Conservation (phyloP, 2,329 filamentous ascomycete genomes). For the Ramularia endophylla region DNA sequence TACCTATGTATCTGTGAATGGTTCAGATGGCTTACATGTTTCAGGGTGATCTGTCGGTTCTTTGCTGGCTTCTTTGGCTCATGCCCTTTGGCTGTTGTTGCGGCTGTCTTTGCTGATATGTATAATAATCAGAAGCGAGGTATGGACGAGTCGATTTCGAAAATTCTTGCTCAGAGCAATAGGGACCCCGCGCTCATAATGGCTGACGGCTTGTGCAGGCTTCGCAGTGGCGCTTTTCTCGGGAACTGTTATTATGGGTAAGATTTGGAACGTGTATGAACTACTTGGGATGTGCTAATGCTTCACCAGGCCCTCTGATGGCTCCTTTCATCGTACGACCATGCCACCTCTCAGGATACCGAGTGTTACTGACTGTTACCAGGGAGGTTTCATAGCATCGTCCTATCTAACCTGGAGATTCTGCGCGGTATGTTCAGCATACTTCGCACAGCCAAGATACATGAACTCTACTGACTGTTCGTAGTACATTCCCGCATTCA, state of each 20-base stretch:
- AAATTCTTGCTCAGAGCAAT: too few species aligned
- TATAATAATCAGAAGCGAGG: slow-evolving; percentile 30
- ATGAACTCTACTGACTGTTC: slow-evolving; percentile 33
- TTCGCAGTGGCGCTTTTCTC: slow-evolving; percentile 35
- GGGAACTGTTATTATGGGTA: slow-evolving; percentile 29
- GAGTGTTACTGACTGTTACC: background rate
- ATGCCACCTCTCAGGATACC: too few species aligned
- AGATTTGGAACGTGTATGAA: too few species aligned
- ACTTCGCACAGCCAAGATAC: too few species aligned
- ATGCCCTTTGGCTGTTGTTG: slow-evolving; percentile 39
- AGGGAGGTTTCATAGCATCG: slow-evolving; percentile 34
- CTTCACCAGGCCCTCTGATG: slow-evolving; percentile 32
- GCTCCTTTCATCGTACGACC: slow-evolving; percentile 35
- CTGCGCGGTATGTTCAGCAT: too few species aligned
- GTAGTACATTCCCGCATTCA: slow-evolving; percentile 39
- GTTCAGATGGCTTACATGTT: slow-evolving; percentile 24
- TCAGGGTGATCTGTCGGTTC: slow-evolving; percentile 14
- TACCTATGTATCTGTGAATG: slow-evolving; percentile 34
- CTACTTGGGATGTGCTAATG: too few species aligned
- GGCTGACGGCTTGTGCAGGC: too few species aligned
- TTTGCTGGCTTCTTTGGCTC: slow-evolving; percentile 39
- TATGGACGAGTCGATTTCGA: too few species aligned
- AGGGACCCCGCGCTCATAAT: too few species aligned
- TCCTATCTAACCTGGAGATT: slow-evolving; percentile 38
- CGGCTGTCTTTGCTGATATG: slow-evolving; percentile 41